These are phyloP conservation scores for Diaporthe ampelina DNA, from an alignment of 2,329 filamentous ascomycete species.

Conservation along the genomic window DNA sequence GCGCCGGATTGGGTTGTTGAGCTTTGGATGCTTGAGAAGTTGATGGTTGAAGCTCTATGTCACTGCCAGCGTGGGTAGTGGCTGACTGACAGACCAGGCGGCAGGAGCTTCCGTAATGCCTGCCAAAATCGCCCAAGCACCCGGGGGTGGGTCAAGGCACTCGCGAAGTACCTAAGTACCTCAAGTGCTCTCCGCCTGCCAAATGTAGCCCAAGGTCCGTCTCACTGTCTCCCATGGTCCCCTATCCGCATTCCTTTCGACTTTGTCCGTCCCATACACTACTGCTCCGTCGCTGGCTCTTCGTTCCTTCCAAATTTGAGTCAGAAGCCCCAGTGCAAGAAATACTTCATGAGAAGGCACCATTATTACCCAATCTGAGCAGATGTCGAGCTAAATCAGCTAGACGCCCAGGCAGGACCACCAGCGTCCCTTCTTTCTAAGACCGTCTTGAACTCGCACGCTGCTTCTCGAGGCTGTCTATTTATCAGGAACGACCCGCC, in stretches of 20 bases:
- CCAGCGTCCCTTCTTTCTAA: neutral
- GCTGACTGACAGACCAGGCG: slow-evolving; percentile 31
- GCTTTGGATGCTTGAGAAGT: slow-evolving; percentile 32
- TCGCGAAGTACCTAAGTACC: neutral
- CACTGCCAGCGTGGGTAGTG: slow-evolving; percentile 8
- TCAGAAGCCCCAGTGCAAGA: neutral
- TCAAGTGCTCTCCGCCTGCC: slow-evolving; percentile 24
- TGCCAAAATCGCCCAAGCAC: neutral
- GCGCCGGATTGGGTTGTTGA: slow-evolving; percentile 1
- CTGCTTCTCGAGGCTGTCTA: neutral
- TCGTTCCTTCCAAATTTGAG: neutral
- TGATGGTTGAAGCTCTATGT: slow-evolving; percentile 32
- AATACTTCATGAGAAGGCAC: neutral
- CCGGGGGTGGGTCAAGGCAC: slow-evolving; percentile 13
- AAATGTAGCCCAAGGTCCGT: neutral
- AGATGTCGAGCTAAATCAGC: neutral
- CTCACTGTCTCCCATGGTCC: slow-evolving; percentile 20
- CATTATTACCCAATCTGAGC: too few species aligned
- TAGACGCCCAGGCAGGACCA: neutral
- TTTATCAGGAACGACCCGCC: too few species aligned
- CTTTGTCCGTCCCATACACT: neutral
- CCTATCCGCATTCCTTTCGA: slow-evolving; percentile 28
- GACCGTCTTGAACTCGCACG: neutral
- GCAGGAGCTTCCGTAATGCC: slow-evolving; percentile 41
- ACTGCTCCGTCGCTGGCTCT: neutral